Evolutionary conservation across 129 eudicot genomes (phyloP), one percentile per base, ranked within the genome.

Genomic region (Scalesia atractyloides): DNA sequence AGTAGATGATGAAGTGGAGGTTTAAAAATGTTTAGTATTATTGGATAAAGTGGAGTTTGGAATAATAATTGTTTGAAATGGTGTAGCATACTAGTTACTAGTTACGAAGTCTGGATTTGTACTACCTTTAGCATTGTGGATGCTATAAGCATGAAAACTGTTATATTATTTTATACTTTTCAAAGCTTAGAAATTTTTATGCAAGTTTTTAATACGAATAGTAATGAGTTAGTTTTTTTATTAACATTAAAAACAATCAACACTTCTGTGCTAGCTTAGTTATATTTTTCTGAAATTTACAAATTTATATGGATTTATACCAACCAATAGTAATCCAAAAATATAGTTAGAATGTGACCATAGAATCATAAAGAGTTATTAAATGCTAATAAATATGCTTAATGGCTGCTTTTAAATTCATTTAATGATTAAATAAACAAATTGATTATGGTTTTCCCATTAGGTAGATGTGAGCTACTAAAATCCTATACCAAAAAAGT

Each of bases 361-460:
- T 34, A 62, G 16, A 49, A 39, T 37, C 65, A 2, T 64, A 53
- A 20, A 54, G 54, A 12, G 7, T 53, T 19, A 66, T 41, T 75
- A 52, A 75, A 66, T 66, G 73, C 47, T 57, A 66, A 39, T 75
- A 53, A 75, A 54, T 53, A 53, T 66, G 58, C 24, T 53, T 74
- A 51, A 75, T 53, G 73, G 59, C 56, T 20, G 49, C 34, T 52
- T 66, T 66, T 64, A 75, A 74, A 39, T 54, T 15, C 79, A 75
- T 74, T 74, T 41, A 65, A n/a, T 75, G 66, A 44, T 20, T 58
- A 24, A 37, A 51, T 18, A 15, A 67, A 46, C 61, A 15, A 19
- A 33, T 63, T 50, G 69, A 18, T 34, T 14, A 30, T 59, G 3
- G 8, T 6, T 50, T 49, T 15, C 5, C 14, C 19, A 57, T 12